phyloP scores from a whole-genome alignment of 2,329 filamentous ascomycete species.

The Neoscytalidium dimidiatum region DNA sequence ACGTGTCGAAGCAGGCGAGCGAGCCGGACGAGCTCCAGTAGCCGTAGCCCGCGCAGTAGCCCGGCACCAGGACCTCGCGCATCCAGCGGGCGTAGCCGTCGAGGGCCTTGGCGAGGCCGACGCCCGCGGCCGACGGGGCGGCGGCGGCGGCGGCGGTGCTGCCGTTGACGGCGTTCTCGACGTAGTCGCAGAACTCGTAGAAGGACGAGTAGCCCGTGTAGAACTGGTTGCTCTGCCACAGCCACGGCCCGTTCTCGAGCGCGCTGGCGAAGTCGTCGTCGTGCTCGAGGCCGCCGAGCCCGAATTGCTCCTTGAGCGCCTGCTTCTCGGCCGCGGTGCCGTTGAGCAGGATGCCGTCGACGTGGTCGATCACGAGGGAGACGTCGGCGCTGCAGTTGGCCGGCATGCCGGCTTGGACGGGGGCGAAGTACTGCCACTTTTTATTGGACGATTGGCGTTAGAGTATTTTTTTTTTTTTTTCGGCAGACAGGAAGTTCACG shows the following conservation, averaged over 20 bases:
- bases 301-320: slow-evolving; percentile 55
- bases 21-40: slow-evolving; percentile 45
- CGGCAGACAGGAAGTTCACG: no score
- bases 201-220: slow-evolving; percentile 50
- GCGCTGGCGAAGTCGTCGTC: slow-evolving; percentile 57
- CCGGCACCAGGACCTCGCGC: slow-evolving; percentile 24
- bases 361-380: slow-evolving; percentile 53
- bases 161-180: slow-evolving; percentile 34
- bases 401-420: slow-evolving; percentile 60
- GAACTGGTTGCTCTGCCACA: slow-evolving; percentile 59
- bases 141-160: slow-evolving; percentile 28
- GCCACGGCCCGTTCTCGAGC: slow-evolving; percentile 58
- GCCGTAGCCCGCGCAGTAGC: slow-evolving; percentile 49
- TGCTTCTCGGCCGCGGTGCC: slow-evolving; percentile 35
- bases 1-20: slow-evolving; percentile 56
- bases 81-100: slow-evolving; percentile 49
- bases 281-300: slow-evolving; percentile 52
- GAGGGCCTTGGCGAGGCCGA: slow-evolving; percentile 57
- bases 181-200: slow-evolving; percentile 38
- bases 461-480: slow-evolving; percentile 27
- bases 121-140: slow-evolving; percentile 44
- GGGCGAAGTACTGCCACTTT: slow-evolving; percentile 59
- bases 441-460: background rate
- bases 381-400: slow-evolving; percentile 60
- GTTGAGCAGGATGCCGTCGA: slow-evolving; percentile 38